Evolutionary conservation across 2,329 filamentous ascomycete species (phyloP).

Genomic region (Alternaria triticina): DNA sequence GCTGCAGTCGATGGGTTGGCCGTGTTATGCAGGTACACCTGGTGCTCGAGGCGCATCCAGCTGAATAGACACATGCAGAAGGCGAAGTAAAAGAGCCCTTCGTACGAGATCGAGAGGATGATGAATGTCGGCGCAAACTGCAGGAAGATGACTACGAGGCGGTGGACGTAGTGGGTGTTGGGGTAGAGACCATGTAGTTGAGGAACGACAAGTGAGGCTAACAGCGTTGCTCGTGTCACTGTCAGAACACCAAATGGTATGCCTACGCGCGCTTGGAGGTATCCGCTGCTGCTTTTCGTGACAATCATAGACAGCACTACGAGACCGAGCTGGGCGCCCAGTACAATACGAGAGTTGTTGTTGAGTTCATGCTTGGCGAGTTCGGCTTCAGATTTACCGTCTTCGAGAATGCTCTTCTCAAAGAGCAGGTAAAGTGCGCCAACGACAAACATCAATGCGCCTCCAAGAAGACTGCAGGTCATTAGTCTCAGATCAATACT

Average conservation of each 20-base stretch:
- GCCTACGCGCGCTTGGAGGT: constrained; percentile 82
- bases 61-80: constrained; percentile 82
- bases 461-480: constrained; percentile 70
- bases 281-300: constrained; percentile 83
- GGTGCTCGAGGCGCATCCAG: constrained; percentile 92
- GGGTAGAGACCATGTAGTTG: constrained; percentile 80
- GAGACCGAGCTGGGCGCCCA: constrained; percentile 78
- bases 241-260: constrained; percentile 87
- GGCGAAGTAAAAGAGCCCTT: constrained; percentile 92
- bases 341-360: constrained; percentile 62
- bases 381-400: constrained; percentile 45
- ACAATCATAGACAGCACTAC: constrained; percentile 82
- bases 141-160: constrained; percentile 86
- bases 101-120: constrained; percentile 95
- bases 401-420: constrained; percentile 67
- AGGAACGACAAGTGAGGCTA: constrained; percentile 77
- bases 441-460: constrained; percentile 75
- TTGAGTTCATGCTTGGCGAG: constrained; percentile 46
- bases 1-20: constrained; percentile 13
- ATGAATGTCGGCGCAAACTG: constrained; percentile 93
- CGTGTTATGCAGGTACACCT: constrained; percentile 61
- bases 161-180: constrained; percentile 87
- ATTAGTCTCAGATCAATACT: constrained; percentile 5
- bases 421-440: constrained; percentile 81
- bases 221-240: constrained; percentile 81